Evolutionary conservation across 2,329 filamentous ascomycete species (phyloP), one percentile per base, ranked within the genome.

Genomic region (Ophiostoma perfectum): DNA sequence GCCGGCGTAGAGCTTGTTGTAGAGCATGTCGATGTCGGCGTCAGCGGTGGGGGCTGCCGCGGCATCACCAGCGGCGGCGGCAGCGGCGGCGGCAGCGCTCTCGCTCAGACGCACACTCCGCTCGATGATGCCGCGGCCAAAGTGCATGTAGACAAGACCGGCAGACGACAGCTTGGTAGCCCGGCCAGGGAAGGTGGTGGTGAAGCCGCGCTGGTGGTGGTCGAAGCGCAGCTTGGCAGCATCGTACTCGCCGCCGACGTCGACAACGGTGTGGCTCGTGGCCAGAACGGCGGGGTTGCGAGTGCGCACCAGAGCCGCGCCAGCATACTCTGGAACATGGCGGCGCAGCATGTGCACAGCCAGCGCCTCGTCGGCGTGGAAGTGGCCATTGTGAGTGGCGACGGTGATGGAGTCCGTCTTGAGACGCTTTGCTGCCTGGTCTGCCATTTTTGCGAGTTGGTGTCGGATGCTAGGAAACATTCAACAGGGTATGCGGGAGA

Each of bases 341-440:
- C 90, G 86, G 72, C 93, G 92, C 74, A 99, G 90, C 84, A 99
- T 92, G 83, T 96, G 93, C 72, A 99, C 93, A 69, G 95, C 95
- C 60, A 99, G 88, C 70, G 95, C 94, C 82, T 99, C 95, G 79
- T 99, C 95, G 78, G 95, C 95, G 82, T 99, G 95, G 85, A 99
- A 99, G 83, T 97, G 93, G 74, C 95, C 95, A 81, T 90, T 97
- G 86, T 99, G 95, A 42, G 95, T 99, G 76, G 93, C 95, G 77
- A 97, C 96, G 74, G 88, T 80, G 72, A 90, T 81, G 68, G 75
- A 80, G 71, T 86, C 83, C 74, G 89, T 91, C 85, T 96, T 97
- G 78, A 96, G 81, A 78, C 91, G 90, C 81, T 98, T 98, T 71
- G 89, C 81, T 75, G 88, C 85, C 83, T 91, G 86, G 75, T 88